Evolutionary conservation across 2,329 filamentous ascomycete genomes (phyloP).

Genomic region (Aspergillus tubingensis): DNA sequence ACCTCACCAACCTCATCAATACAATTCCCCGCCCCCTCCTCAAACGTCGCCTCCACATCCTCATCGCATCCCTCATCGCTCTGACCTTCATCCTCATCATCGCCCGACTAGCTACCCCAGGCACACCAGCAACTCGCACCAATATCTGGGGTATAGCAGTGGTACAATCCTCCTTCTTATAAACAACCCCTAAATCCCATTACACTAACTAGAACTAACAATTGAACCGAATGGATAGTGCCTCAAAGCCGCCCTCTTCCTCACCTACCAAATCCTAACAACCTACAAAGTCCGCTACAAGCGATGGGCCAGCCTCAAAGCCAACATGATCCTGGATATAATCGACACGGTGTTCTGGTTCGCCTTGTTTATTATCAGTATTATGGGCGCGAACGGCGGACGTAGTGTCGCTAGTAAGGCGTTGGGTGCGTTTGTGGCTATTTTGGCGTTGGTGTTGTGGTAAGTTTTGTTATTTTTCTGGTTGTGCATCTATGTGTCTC

Average conservation of each 20-base stretch:
- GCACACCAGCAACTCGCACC: constrained; percentile 17
- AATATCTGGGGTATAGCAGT: constrained; percentile 28
- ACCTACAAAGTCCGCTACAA: constrained; percentile 21
- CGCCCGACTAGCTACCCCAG: constrained; percentile 21
- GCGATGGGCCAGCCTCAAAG: constrained; percentile 26
- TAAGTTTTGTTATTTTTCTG: constrained; percentile 5
- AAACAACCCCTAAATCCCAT: no score
- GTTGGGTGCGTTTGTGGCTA: constrained; percentile 21
- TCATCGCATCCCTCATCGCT: constrained; percentile 12
- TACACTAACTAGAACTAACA: not conserved
- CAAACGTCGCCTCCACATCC: constrained; percentile 18
- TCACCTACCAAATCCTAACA: constrained; percentile 25
- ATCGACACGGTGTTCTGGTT: constrained; percentile 31
- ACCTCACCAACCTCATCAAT: not conserved
- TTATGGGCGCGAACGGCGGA: constrained; percentile 17
- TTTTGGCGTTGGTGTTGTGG: constrained; percentile 19
- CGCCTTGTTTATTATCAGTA: constrained; percentile 26
- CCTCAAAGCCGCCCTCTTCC: constrained; percentile 27
- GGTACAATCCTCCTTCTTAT: constrained; percentile 1
- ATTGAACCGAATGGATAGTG: constrained; percentile 7
- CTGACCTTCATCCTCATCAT: constrained; percentile 24
- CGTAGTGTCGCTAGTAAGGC: constrained; percentile 20
- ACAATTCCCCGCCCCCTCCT: not conserved
- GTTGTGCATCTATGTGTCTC: no score
- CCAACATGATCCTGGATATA: constrained; percentile 23